Base-by-base conservation (phyloP, 78 protist species). In the Protostelium mycophagum region DNA sequence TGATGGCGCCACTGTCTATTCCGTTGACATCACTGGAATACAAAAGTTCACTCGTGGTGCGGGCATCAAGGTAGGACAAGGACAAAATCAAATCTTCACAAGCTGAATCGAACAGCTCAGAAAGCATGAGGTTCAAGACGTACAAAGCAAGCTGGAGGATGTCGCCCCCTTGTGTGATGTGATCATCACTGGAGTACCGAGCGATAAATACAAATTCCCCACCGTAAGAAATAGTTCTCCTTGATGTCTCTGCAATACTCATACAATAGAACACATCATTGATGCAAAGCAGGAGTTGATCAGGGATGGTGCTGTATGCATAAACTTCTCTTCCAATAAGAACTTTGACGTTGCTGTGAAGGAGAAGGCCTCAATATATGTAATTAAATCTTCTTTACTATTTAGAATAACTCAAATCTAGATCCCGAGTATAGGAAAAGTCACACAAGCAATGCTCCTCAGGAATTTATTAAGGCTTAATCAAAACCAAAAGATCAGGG, bases 1-100 rank as follows among this genome's bases (percentile, higher is more conserved):
- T 38, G 87, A 36, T 34, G 95, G 96, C 88, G 98, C 98, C 36
- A 96, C 98, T n/a, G 97, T 97, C 37, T 51, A 51, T 51, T 51
- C 73, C 31, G 73, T 51, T 5, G 73, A 51, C 73, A 51, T 51
- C 73, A 51, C 73, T 51, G 73, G 73, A 5, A 51, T 51, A 51
- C 73, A 51, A 16, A 51, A 51, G 16, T 51, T 51, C 73, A 51
- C 73, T 5, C 5, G 73, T 25, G 73, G 73, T 25, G 73, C 73
- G 5, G 73, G 73, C 16, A 51, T 51, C 73, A 38, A 36, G 31
- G 91, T 92, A 0, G 10, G n/a, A 23, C 23, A 85, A 28, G 28
- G 23, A 28, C 35, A 37, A 23, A 23, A 10, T 23, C 36, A 37
- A 83, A 83, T 83, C 28, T 29, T 83, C 29, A 83, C 29, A 29